phyloP scores from a whole-genome alignment of 179 eudicot genomes.

The Drosera spatulata region DNA sequence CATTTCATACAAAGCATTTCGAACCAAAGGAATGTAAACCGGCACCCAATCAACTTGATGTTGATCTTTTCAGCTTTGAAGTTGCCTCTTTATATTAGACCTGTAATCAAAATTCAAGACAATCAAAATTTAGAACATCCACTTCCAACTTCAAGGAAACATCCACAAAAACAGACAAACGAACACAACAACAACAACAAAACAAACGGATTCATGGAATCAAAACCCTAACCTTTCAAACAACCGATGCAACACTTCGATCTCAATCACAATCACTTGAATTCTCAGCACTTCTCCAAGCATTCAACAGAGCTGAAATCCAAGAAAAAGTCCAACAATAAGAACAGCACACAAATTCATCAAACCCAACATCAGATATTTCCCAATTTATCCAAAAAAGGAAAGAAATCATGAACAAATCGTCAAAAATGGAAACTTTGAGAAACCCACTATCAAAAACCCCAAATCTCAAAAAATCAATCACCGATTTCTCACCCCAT shows the following conservation, averaged over 20 bases:
- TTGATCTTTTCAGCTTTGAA: not conserved
- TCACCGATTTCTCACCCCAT: too few relatives aligned
- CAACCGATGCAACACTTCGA: not conserved
- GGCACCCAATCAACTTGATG: not conserved
- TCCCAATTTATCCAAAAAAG: too few relatives aligned
- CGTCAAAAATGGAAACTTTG: too few relatives aligned
- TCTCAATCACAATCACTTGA: too few relatives aligned
- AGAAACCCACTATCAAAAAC: too few relatives aligned
- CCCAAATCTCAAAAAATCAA: too few relatives aligned
- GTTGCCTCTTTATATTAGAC: not conserved
- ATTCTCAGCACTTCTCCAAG: too few relatives aligned
- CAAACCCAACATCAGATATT: too few relatives aligned
- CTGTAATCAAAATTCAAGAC: not conserved
- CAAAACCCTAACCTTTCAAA: not conserved
- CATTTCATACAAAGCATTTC: constrained; percentile 30
- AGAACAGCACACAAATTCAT: too few relatives aligned
- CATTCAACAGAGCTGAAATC: too few relatives aligned
- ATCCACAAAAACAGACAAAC: not conserved
- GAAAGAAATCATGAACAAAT: too few relatives aligned
- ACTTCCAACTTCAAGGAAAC: not conserved
- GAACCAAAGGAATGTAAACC: not conserved
- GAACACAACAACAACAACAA: not conserved
- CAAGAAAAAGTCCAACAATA: too few relatives aligned
- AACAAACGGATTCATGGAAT: not conserved
- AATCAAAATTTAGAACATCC: not conserved